These are phyloP conservation scores for Aspergillus pseudoglaucus DNA, from an alignment of 2,329 filamentous ascomycete genomes.

Conservation along the genomic window DNA sequence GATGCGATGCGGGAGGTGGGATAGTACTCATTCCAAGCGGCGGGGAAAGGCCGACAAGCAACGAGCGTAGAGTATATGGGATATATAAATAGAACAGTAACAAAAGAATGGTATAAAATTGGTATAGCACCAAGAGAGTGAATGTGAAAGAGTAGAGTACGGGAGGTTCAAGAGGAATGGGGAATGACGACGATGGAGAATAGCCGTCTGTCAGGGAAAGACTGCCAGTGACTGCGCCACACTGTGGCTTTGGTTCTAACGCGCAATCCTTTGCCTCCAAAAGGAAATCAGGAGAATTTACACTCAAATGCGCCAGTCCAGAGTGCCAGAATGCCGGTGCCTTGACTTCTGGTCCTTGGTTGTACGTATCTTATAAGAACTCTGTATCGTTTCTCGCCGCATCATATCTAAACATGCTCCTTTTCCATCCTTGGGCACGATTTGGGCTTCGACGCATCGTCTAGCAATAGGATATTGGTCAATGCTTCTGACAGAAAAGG, in stretches of 20 bases:
- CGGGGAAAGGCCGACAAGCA: slow-evolving; percentile 3
- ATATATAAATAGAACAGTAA: not conserved
- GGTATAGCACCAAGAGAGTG: not conserved
- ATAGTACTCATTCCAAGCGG: slow-evolving; percentile 12
- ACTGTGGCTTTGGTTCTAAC: not conserved
- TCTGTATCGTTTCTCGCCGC: no score
- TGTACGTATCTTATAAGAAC: no score
- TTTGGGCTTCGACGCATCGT: not conserved
- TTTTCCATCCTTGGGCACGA: not conserved
- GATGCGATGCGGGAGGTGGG: slow-evolving; percentile 2
- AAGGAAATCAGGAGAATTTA: not conserved
- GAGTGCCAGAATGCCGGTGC: not conserved
- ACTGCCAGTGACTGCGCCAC: not conserved
- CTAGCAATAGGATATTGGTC: not conserved
- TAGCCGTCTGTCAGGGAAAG: not conserved
- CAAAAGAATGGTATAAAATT: not conserved
- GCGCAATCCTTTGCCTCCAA: not conserved
- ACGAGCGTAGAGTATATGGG: not conserved
- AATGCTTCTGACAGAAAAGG: not conserved
- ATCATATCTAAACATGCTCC: not conserved
- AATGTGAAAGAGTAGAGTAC: not conserved
- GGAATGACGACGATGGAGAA: slow-evolving; percentile 11
- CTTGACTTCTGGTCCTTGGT: not conserved
- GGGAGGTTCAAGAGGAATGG: slow-evolving; percentile 2
- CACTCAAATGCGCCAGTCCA: no score